Percentiles rank a stretch among this genome's conserved stretches.
Evolutionary conservation across 1,284 basidiomycete species (phyloP).

Genomic region (Athelia psychrophila): DNA sequence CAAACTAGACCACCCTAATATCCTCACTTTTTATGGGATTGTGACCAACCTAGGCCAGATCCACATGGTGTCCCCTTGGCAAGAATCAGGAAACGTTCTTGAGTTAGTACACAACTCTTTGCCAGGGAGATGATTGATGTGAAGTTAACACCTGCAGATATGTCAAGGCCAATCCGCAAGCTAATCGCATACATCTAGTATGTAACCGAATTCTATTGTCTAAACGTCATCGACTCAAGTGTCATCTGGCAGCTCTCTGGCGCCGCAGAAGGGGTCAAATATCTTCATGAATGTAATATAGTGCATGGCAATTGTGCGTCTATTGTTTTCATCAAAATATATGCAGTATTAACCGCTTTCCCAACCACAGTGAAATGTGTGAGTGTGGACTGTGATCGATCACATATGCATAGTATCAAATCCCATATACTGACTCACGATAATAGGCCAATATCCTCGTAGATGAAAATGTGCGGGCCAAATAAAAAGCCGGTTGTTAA

Average conservation of each 20-base stretch:
- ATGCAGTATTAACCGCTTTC: neutral
- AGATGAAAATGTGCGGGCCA: conserved; percentile 28
- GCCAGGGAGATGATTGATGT: conserved; percentile 3
- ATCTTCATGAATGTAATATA: conserved; percentile 45
- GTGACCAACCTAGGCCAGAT: conserved; percentile 49
- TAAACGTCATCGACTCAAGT: conserved; percentile 2
- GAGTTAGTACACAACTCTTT: conserved; percentile 29
- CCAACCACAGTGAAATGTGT: conserved; percentile 57
- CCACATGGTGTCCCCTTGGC: conserved; percentile 57
- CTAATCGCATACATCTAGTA: conserved; percentile 41
- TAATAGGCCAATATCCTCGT: conserved; percentile 54
- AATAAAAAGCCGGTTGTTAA: neutral
- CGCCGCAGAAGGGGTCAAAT: conserved; percentile 49
- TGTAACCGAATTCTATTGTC: conserved; percentile 11
- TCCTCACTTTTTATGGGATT: conserved; percentile 51
- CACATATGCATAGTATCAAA: neutral
- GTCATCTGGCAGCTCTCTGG: conserved; percentile 36
- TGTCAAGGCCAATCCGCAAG: conserved; percentile 27
- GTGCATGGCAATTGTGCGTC: conserved; percentile 56
- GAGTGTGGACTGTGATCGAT: conserved; percentile 21
- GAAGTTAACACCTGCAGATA: conserved; percentile 28
- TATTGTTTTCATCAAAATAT: no score
- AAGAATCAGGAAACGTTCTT: conserved; percentile 51
- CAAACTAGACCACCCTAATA: conserved; percentile 42
- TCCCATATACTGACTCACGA: neutral